Evolutionary conservation across 345 rosid species (phyloP).

Genomic region (Heritiera fomes): DNA sequence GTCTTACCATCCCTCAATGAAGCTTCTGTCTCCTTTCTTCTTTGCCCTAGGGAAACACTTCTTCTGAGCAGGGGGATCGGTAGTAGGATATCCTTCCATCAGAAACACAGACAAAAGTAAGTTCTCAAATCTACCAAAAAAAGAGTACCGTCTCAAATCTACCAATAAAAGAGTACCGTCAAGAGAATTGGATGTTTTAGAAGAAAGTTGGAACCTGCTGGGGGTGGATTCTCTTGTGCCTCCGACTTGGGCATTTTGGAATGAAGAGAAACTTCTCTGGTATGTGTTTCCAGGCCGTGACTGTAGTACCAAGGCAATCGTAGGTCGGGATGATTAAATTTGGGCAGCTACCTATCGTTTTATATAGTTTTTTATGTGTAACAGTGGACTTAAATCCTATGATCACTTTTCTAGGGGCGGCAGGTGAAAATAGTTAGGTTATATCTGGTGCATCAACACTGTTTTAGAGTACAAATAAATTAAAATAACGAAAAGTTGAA

Average conservation of each 20-base stretch:
- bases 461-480: too few species aligned
- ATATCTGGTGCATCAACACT: background rate
- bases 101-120: constrained; percentile 10
- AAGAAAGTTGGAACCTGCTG: constrained; percentile 30
- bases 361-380: background rate
- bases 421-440: background rate
- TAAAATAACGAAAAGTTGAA: background rate
- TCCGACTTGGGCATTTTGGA: constrained; percentile 30
- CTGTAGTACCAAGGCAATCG: background rate
- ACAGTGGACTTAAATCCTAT: background rate
- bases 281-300: background rate
- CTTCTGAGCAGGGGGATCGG: constrained; percentile 32
- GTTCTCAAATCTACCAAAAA: background rate
- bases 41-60: constrained; percentile 35
- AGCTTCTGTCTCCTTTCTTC: constrained; percentile 60
- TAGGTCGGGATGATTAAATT: constrained; percentile 1
- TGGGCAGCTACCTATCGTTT: background rate
- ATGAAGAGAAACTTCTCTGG: background rate
- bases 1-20: constrained; percentile 63
- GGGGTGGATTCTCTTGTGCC: constrained; percentile 26
- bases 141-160: background rate
- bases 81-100: constrained; percentile 43
- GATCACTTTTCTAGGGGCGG: background rate
- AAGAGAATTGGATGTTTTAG: background rate
- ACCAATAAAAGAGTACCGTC: background rate